phyloP scores from a whole-genome alignment of 2,329 filamentous ascomycete genomes.

The Coleophoma cylindrospora region DNA sequence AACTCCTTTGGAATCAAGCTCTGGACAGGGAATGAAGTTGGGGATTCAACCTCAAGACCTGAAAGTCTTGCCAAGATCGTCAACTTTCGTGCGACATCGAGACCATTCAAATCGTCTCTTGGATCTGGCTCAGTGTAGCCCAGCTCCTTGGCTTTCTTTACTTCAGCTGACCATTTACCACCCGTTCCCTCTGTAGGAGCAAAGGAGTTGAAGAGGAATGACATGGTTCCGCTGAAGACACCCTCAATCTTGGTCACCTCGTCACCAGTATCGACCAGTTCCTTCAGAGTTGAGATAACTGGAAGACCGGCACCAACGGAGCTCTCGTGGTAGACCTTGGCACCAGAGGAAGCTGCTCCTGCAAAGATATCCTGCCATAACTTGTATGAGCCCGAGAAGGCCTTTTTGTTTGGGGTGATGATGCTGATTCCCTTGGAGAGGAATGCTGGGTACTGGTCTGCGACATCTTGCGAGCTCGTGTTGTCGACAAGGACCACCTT shows the following conservation, averaged over 20 bases:
- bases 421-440: conserved; percentile 79
- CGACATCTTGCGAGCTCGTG: conserved; percentile 85
- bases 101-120: conserved; percentile 78
- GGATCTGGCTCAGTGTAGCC: conserved; percentile 91
- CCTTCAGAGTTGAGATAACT: conserved; percentile 87
- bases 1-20: conserved; percentile 87
- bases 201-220: conserved; percentile 97
- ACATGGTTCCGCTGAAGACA: conserved; percentile 96
- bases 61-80: conserved; percentile 88
- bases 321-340: conserved; percentile 91
- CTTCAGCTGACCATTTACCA: conserved; percentile 85
- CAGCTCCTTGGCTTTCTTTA: conserved; percentile 84
- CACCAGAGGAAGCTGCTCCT: conserved; percentile 63
- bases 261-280: conserved; percentile 92
- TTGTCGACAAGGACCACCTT: conserved; percentile 89
- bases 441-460: conserved; percentile 76
- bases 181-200: conserved; percentile 72
- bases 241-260: conserved; percentile 89
- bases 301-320: conserved; percentile 91
- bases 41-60: conserved; percentile 75
- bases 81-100: conserved; percentile 91
- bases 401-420: conserved; percentile 98
- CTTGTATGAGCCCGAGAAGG: conserved; percentile 75
- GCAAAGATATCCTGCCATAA: conserved; percentile 86
- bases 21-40: conserved; percentile 88